Percentiles rank a stretch among this genome's conserved stretches.
phyloP scores from a whole-genome alignment of 1,284 basidiomycete genomes.

The Sporisorium scitamineum region DNA sequence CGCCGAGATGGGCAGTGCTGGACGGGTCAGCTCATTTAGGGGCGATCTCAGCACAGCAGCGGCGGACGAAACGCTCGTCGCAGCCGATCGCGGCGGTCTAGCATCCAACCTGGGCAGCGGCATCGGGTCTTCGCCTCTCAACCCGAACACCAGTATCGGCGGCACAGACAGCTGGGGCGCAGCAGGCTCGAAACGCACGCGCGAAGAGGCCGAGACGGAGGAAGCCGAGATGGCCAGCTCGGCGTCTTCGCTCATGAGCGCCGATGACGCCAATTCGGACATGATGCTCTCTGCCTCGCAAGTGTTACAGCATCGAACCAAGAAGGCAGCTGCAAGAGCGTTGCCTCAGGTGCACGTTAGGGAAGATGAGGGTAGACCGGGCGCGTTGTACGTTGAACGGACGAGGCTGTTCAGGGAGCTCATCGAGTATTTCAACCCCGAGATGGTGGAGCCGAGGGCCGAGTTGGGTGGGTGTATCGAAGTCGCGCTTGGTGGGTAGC shows the following conservation, averaged over 20 bases:
- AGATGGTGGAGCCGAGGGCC: constrained; percentile 61
- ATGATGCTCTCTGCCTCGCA: constrained; percentile 49
- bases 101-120: constrained; percentile 3
- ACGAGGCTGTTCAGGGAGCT: constrained; percentile 62
- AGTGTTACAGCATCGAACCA: constrained; percentile 26
- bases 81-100: not conserved
- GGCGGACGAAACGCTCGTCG: constrained; percentile 14
- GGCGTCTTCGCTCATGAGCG: constrained; percentile 45
- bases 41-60: constrained; percentile 8
- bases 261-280: constrained; percentile 34
- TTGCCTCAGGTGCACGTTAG: constrained; percentile 22
- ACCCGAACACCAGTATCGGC: constrained; percentile 11
- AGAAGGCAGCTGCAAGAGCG: constrained; percentile 16
- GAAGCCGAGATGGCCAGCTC: constrained; percentile 44
- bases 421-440: constrained; percentile 63
- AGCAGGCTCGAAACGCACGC: constrained; percentile 33
- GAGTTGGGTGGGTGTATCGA: constrained; percentile 62
- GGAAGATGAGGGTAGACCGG: constrained; percentile 37
- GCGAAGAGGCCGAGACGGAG: constrained; percentile 44
- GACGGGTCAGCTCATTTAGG: not conserved
- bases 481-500: constrained; percentile 32
- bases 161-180: constrained; percentile 21
- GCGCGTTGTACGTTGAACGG: constrained; percentile 50
- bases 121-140: constrained; percentile 36
- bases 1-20: constrained; percentile 18